phyloP scores from a whole-genome alignment of 768 basidiomycete genomes.

The Chiua virens region DNA sequence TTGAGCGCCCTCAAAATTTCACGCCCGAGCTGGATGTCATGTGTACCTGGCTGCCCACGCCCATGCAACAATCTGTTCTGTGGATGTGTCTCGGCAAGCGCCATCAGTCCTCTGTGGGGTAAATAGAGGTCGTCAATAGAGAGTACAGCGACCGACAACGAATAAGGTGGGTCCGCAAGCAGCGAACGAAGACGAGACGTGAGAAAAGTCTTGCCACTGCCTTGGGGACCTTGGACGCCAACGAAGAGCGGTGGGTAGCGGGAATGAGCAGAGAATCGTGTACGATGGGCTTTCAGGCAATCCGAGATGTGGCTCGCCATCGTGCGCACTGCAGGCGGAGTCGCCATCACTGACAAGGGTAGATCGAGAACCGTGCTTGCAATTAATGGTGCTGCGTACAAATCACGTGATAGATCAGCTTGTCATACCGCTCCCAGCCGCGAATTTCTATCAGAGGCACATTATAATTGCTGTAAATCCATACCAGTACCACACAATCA shows the following conservation, averaged over 20 bases:
- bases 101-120: slow-evolving; percentile 58
- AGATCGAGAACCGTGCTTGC: background rate
- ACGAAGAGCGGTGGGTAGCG: slow-evolving; percentile 66
- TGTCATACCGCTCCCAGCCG: background rate
- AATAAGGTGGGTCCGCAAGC: slow-evolving; percentile 45
- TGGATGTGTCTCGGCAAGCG: slow-evolving; percentile 50
- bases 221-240: slow-evolving; percentile 91
- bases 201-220: slow-evolving; percentile 87
- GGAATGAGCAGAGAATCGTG: slow-evolving; percentile 9
- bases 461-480: slow-evolving; percentile 32
- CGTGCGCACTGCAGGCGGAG: slow-evolving; percentile 35
- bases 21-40: slow-evolving; percentile 72
- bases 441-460: slow-evolving; percentile 7
- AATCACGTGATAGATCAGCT: slow-evolving; percentile 15
- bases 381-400: background rate
- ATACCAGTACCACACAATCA: slow-evolving; percentile 21
- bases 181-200: slow-evolving; percentile 52
- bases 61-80: slow-evolving; percentile 71
- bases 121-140: slow-evolving; percentile 90
- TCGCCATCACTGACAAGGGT: slow-evolving; percentile 14
- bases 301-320: slow-evolving; percentile 41
- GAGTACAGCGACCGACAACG: slow-evolving; percentile 58
- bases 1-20: slow-evolving; percentile 51
- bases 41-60: slow-evolving; percentile 92
- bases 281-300: slow-evolving; percentile 35